Percentiles rank a stretch among this genome's conserved stretches.
Conservation (phyloP, 352 stramenopile genomes). For the Thalassiosira exigua region DNA sequence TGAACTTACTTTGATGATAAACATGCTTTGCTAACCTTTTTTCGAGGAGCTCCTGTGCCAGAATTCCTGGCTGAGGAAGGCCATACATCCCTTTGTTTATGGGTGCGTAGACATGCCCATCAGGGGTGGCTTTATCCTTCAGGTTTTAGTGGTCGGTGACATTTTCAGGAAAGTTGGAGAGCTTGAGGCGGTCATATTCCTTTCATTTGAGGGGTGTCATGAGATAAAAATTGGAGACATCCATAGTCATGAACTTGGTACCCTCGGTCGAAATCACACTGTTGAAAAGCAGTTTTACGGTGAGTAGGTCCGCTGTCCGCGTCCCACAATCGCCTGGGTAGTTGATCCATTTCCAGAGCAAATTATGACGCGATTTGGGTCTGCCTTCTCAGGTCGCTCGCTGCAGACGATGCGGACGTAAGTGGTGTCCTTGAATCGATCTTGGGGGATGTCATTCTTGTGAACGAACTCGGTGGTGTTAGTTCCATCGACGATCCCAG, state of each 20-base stretch:
- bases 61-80: too few species aligned
- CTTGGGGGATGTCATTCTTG: constrained; percentile 7
- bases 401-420: constrained; percentile 34
- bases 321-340: constrained; percentile 13
- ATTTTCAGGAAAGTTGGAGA: constrained; percentile 14
- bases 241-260: constrained; percentile 31
- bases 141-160: constrained; percentile 41
- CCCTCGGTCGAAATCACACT: constrained; percentile 32
- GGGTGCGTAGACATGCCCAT: constrained; percentile 24
- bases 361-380: constrained; percentile 13
- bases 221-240: too few species aligned
- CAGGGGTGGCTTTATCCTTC: neutral
- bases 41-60: constrained; percentile 21
- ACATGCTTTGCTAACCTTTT: constrained; percentile 4
- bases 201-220: neutral
- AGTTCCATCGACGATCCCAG: constrained; percentile 4
- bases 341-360: constrained; percentile 31
- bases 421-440: constrained; percentile 8
- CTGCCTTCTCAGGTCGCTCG: constrained; percentile 20
- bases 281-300: constrained; percentile 49
- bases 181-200: constrained; percentile 44
- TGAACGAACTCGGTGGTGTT: constrained; percentile 47
- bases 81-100: constrained; percentile 43
- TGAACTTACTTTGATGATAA: constrained; percentile 15
- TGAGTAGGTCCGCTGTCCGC: constrained; percentile 23